These are phyloP conservation scores for Discostella pseudostelligera DNA, from an alignment of 108 stramenopile species.

Conservation along the genomic window DNA sequence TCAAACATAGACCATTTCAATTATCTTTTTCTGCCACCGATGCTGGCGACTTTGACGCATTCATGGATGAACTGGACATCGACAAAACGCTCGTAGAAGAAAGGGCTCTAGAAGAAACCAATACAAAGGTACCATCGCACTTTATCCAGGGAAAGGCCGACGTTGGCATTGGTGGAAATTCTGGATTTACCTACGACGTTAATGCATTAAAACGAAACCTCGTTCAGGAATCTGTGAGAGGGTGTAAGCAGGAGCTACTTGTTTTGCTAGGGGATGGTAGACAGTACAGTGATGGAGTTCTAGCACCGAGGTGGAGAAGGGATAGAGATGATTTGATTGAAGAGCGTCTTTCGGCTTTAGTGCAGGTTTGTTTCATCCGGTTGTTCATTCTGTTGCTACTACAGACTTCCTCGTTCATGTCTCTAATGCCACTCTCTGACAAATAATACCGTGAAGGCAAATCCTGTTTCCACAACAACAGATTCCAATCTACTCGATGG, in stretches of 20 bases:
- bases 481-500: conserved; percentile 72
- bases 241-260: conserved; percentile 54
- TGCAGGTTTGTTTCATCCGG: conserved; percentile 35
- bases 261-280: conserved; percentile 49
- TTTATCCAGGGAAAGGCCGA: conserved; percentile 41
- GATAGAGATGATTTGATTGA: conserved; percentile 55
- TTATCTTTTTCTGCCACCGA: neutral
- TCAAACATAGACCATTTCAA: neutral
- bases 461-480: conserved; percentile 65
- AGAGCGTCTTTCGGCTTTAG: conserved; percentile 56
- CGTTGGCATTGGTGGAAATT: conserved; percentile 59
- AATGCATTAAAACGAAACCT: conserved; percentile 62
- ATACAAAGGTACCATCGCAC: conserved; percentile 11
- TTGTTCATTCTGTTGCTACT: neutral
- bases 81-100: neutral
- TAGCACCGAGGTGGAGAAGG: conserved; percentile 27
- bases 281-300: conserved; percentile 16
- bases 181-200: conserved; percentile 54
- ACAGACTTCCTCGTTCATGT: no score
- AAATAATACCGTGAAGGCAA: conserved; percentile 25
- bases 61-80: conserved; percentile 6
- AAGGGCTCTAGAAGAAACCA: conserved; percentile 8
- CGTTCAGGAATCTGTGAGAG: conserved; percentile 57
- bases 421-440: neutral
- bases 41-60: neutral